Evolutionary conservation across 2,329 filamentous ascomycete genomes (phyloP), one percentile per base, ranked within the genome.

Genomic region (Davidsoniella neocaledoniae): DNA sequence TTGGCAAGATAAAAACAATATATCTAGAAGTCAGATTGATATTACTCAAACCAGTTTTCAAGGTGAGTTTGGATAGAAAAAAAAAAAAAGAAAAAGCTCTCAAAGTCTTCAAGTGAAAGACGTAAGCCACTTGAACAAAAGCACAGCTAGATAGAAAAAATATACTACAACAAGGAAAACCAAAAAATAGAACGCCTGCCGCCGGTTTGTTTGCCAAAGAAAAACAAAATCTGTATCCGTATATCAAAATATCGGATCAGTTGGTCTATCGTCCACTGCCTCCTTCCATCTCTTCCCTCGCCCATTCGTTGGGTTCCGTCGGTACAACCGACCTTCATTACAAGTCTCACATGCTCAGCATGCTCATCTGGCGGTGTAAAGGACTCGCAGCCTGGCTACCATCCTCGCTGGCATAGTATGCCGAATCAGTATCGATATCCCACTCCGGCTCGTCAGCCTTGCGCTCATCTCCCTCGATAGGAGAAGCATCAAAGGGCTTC

Each of bases 391-490:
- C 72, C 46, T 68, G 74, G 58, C 78, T 82, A 47, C 77, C 80
- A 54, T 86, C 83, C 62, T 87, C 83, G 58, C 81, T 86, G 36
- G 77, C 73, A 60, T 81, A 79, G 60, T 72, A 80, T 37, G 73
- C 77, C 43, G 76, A 79, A 57, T 94, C 90, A 26, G 91, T 90
- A 63, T 96, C 91, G 57, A 98, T 96, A 61, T 98, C 91, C 79
- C 91, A 96, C 54, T 84, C 79, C 5, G 76, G 73, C 2, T 69
- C 70, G 25, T 74, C 72, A 2, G 36, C 51, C 33, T 53, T 50
- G 23, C 48, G 44, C 1, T 49, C 43, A 2, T 75, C 75, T 69
- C 81, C 62, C 10, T 65, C 60, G 62, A 68, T 58, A 41, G 56
- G 55, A 21, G 57, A 57, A n/a, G 70, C 64, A 50, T 83, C 81